These are phyloP conservation scores for Berkeleyomyces rouxiae DNA, from an alignment of 2,329 filamentous ascomycete genomes.

Conservation along the genomic window DNA sequence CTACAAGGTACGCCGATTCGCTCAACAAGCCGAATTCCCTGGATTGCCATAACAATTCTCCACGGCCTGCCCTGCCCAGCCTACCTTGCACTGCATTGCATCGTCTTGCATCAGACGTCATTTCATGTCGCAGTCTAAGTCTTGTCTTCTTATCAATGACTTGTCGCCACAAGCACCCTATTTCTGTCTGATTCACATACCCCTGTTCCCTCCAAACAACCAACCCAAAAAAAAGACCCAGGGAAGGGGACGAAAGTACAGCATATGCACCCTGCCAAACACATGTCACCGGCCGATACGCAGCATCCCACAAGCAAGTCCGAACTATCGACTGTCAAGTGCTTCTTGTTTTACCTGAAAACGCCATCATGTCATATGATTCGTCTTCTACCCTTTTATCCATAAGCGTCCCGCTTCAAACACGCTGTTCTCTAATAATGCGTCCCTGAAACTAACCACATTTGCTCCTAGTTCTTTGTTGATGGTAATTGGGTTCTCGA, in stretches of 20 bases:
- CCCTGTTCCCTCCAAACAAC: not conserved
- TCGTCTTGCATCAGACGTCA: not conserved
- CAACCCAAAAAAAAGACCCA: not conserved
- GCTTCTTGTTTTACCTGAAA: not conserved
- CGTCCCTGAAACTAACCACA: not conserved
- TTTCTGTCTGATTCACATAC: not conserved
- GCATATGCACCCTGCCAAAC: not conserved
- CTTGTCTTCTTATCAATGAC: not conserved
- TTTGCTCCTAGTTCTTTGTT: conserved; percentile 61
- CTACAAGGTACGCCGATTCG: conserved; percentile 63
- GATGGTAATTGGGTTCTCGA: conserved; percentile 84
- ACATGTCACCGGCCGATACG: not conserved
- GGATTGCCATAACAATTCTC: not conserved
- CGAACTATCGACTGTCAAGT: too few relatives aligned
- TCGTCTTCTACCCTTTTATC: not conserved
- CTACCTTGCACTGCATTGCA: not conserved
- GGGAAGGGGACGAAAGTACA: not conserved
- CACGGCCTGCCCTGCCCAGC: not conserved
- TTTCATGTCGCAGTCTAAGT: not conserved
- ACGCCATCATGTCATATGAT: not conserved
- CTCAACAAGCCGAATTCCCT: not conserved
- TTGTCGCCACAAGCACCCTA: conserved; percentile 1
- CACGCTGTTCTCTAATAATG: not conserved
- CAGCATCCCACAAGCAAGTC: not conserved
- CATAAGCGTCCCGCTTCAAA: not conserved